Conservation (phyloP, 345 rosid species). For the Populus simonii region DNA sequence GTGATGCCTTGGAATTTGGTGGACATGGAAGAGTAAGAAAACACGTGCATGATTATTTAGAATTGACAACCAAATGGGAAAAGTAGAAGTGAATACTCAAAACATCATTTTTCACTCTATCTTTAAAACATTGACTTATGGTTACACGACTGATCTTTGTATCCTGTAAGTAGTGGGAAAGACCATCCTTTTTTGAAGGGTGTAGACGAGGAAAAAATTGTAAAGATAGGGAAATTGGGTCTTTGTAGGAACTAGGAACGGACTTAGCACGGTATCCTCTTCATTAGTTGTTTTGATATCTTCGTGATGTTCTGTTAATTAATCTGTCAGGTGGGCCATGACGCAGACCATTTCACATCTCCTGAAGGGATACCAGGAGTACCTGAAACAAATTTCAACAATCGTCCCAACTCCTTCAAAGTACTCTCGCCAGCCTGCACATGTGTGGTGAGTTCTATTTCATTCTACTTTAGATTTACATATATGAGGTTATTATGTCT, state of each 20-base stretch:
- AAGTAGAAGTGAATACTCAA: too few relatives aligned
- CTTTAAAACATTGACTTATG: too few relatives aligned
- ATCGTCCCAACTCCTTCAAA: conserved; percentile 73
- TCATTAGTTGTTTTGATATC: neutral
- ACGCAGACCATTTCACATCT: conserved; percentile 62
- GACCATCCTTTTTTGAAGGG: too few relatives aligned
- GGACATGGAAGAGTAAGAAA: conserved; percentile 70
- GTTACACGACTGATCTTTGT: too few relatives aligned
- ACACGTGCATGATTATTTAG: conserved; percentile 2
- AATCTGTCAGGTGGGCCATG: conserved; percentile 58
- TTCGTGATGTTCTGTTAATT: neutral
- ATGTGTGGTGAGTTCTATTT: conserved; percentile 49
- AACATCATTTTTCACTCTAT: too few relatives aligned
- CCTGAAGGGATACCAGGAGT: conserved; percentile 78
- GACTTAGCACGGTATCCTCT: neutral
- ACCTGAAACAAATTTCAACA: conserved; percentile 75
- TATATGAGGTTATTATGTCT: neutral
- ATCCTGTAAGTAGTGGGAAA: too few relatives aligned
- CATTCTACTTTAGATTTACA: neutral
- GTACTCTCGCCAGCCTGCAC: conserved; percentile 64
- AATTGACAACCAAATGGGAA: too few relatives aligned
- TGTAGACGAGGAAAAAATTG: too few relatives aligned
- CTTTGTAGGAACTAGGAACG: too few relatives aligned
- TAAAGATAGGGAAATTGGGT: too few relatives aligned
- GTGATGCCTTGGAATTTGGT: conserved; percentile 68